A percentile compares a stretch with the other conserved stretches of the same genome.
phyloP scores from a whole-genome alignment of 129 eudicot genomes.

The Centrapalus pauciflorus region DNA sequence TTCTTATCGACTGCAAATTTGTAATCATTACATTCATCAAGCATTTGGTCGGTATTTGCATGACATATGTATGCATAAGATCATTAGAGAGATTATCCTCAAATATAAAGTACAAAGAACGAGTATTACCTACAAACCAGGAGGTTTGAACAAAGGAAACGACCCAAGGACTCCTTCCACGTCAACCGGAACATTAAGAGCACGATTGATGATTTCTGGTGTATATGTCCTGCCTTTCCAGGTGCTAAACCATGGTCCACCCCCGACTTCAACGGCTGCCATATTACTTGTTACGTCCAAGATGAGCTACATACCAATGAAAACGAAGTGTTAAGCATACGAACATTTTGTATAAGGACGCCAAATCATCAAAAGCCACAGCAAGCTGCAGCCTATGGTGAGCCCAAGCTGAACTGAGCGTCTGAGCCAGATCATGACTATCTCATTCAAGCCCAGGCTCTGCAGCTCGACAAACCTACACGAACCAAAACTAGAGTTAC shows the following conservation, averaged over 20 bases:
- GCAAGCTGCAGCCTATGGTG: too few species aligned
- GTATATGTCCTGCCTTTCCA: slow-evolving; percentile 75
- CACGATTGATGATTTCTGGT: slow-evolving; percentile 69
- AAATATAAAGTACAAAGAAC: background rate
- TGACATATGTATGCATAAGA: background rate
- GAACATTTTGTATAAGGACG: background rate
- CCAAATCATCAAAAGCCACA: too few species aligned
- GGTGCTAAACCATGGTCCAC: slow-evolving; percentile 94
- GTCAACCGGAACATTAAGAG: slow-evolving; percentile 69
- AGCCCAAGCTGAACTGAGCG: too few species aligned
- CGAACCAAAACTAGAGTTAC: too few species aligned
- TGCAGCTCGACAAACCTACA: too few species aligned
- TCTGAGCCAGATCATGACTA: too few species aligned
- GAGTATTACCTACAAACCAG: slow-evolving; percentile 52
- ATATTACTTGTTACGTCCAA: slow-evolving; percentile 88
- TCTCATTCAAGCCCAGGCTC: background rate
- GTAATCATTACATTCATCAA: too few species aligned
- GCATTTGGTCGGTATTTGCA: slow-evolving; percentile 4
- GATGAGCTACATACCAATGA: slow-evolving; percentile 42
- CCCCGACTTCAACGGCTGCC: slow-evolving; percentile 98
- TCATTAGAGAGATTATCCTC: background rate
- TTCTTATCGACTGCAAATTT: too few species aligned
- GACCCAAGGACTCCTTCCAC: slow-evolving; percentile 60
- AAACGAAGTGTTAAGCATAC: slow-evolving; percentile 1
- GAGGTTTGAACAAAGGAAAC: slow-evolving; percentile 84